Evolutionary conservation across 164 flowering plant genomes (phyloP), one percentile per base, ranked within the genome.

Genomic region (Sedum album): DNA sequence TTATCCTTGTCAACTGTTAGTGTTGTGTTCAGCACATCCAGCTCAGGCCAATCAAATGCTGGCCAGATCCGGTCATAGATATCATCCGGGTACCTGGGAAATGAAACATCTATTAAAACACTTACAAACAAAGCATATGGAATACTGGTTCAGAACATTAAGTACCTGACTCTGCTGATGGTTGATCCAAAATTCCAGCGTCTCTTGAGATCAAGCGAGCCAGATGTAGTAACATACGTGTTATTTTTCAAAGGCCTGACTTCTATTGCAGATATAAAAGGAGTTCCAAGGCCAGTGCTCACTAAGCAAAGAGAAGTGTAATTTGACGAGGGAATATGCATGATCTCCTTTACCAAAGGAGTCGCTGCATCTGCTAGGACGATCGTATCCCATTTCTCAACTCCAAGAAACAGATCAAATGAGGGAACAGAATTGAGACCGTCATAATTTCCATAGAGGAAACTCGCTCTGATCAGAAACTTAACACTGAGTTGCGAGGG

Each of bases 61-160:
- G 10, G 6, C 84, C 84, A 79, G 15, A 71, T 65, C 17, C 84
- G 76, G 66, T 81, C 84, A 60, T 55, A 76, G 9, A 33, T n/a
- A 42, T 81, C 84, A 20, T 74, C 78, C 14, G 35, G 60, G 68
- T 70, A 81, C 73, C 82, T 81, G 31, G 15, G 48, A 44, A 31
- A 46, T 6, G 20, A 39, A 11, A 62, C 9, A 35, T 35, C 41
- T 8, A 20, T 64, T 20, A 64, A 35, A 31, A 28, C 18, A 10
- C 3, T 2, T 4, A 28, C 26, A 28, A 28, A 28, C 1, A 13
- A 51, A 51, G 21, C 57, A 23, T n/a, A 23, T 51, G 48, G 48
- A 44, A 31, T 5, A 14, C 9, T 4, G 66, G 31, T 62, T 62
- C 31, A 62, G 23, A 62, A 62, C n/a, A 62, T 35, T 1, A 62